phyloP scores from a whole-genome alignment of 2,329 filamentous ascomycete species.

The Nakataea oryzae region DNA sequence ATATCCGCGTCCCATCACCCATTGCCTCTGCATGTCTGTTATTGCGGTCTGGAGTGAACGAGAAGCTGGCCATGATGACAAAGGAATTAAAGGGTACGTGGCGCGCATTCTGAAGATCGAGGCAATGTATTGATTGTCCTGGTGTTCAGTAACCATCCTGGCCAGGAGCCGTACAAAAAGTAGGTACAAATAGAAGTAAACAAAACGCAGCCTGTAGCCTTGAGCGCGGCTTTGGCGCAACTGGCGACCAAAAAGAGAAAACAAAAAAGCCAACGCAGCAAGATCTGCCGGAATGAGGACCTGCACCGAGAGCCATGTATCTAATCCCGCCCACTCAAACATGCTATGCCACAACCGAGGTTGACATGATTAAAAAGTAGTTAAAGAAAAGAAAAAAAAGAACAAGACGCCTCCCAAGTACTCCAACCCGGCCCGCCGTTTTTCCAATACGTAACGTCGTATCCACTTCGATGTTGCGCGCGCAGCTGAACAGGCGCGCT shows the following conservation, averaged over 20 bases:
- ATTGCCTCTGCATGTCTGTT: too few relatives aligned
- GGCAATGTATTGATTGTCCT: too few relatives aligned
- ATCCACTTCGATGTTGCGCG: not conserved
- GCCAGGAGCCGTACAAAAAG: too few relatives aligned
- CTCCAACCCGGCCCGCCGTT: not conserved
- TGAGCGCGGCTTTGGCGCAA: not conserved
- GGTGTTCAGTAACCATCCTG: not conserved
- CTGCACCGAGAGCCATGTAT: too few relatives aligned
- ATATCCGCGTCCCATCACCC: too few relatives aligned
- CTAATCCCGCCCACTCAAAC: not conserved
- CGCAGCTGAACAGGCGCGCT: too few relatives aligned
- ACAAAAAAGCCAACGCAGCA: not conserved
- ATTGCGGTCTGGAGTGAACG: too few relatives aligned
- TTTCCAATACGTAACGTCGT: not conserved
- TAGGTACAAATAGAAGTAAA: not conserved
- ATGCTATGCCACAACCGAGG: not conserved
- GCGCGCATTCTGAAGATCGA: too few relatives aligned
- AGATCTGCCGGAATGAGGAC: not conserved
- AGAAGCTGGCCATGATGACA: too few relatives aligned
- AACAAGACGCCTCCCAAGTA: slow-evolving; percentile 11
- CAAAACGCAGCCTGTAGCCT: not conserved
- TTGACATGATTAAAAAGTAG: not conserved
- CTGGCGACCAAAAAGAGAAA: not conserved
- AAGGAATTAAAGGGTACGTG: too few relatives aligned
- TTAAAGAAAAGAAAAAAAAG: too few relatives aligned